Base-by-base conservation (phyloP, 768 basidiomycete genomes). In the Tephrocybe sp. region DNA sequence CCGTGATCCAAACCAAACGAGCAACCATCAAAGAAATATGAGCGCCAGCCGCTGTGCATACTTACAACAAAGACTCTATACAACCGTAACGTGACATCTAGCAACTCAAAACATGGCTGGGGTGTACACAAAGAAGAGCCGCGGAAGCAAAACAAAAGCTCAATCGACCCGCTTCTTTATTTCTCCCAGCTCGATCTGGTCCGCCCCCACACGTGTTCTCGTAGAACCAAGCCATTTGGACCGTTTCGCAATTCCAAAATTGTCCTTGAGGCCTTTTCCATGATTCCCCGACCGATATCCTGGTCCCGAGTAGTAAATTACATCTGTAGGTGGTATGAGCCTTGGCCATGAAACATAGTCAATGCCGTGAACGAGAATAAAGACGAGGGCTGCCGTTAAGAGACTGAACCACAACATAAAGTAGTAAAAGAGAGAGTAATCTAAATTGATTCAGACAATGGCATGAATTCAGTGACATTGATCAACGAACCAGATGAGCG, bases 331-430 rank as follows among this genome's bases (percentile, higher is more conserved):
- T 0, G 92, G 88, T 56, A 89, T 80, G 48, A 99, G 78, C 10
- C 87, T 81, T 11, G 97, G 97, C 91, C 94, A 98, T 14, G 89
- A 81, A 48, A 99, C 96, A 65, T 97, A 99, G 55, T 93, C 90
- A 57, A 95, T 85, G 32, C 95, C 96, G 68, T 96, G 80, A n/a
- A 81, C 67, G 61, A 86, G 57, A 57, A 98, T 93, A 71, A 90
- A 94, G 39, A 73, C 58, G 51, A 87, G 69, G 11, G 93, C 77
- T 45, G 83, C 57, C 28, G 77, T 64, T 39, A 91, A 71, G 38
- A 94, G 63, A 26, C 76, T 59, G 60, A 90, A 74, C 89, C 94
- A 94, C 36, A 97, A 73, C 61, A 88, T 62, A 68, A 90, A 86
- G 68, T 93, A 93, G 63, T 90, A 94, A 54, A 83, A 72, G 34